Conservation (phyloP, 1,284 basidiomycete species). For the Tilletia indica region DNA sequence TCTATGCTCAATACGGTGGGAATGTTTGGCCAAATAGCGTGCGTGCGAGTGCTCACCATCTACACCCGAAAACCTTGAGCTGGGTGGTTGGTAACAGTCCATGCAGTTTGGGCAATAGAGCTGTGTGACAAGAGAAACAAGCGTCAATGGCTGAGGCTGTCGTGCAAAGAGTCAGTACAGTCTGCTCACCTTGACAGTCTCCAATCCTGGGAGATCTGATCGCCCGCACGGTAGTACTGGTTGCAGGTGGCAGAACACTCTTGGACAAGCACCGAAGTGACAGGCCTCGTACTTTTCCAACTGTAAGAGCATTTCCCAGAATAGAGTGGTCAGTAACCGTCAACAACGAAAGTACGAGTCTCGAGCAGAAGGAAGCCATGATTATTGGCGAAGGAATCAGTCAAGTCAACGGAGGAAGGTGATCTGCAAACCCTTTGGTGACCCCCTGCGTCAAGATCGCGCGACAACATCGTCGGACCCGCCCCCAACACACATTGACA, state of each 20-base stretch:
- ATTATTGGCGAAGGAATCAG: not conserved
- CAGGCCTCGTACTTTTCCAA: slow-evolving; percentile 92
- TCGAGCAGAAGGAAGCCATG: not conserved
- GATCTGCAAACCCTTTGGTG: slow-evolving; percentile 12
- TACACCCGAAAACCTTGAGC: slow-evolving; percentile 90
- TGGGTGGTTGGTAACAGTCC: slow-evolving; percentile 92
- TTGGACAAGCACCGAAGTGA: slow-evolving; percentile 90
- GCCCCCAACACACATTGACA: not conserved
- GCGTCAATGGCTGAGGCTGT: not conserved
- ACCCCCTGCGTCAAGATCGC: slow-evolving; percentile 2
- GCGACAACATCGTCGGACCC: not conserved
- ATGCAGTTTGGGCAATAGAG: slow-evolving; percentile 98
- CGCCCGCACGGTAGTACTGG: slow-evolving; percentile 93
- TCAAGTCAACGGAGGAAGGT: slow-evolving; percentile 13
- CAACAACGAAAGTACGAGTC: not conserved
- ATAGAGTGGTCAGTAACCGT: not conserved
- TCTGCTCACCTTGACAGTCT: slow-evolving; percentile 76
- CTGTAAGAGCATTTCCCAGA: slow-evolving; percentile 59
- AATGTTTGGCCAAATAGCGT: not conserved
- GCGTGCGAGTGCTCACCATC: slow-evolving; percentile 68
- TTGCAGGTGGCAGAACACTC: slow-evolving; percentile 86
- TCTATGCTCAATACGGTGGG: too few species aligned
- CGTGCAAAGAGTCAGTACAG: not conserved
- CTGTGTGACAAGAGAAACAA: slow-evolving; percentile 23
- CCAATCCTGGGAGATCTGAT: slow-evolving; percentile 92